Evolutionary conservation across 2,329 filamentous ascomycete species (phyloP).

Genomic region (Xylaria sp.): DNA sequence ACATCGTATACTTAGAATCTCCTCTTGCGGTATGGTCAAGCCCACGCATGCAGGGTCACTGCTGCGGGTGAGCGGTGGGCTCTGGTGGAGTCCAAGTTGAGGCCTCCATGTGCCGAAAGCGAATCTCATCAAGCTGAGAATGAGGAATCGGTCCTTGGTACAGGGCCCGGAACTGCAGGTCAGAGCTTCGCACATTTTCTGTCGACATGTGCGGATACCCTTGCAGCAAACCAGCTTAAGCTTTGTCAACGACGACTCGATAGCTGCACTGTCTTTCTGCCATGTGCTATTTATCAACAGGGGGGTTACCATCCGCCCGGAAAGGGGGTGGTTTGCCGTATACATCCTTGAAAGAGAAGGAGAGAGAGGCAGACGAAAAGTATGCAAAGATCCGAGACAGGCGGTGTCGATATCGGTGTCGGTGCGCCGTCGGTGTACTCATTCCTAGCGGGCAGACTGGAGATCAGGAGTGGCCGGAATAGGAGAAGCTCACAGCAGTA

Average conservation of each 20-base stretch:
- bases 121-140: slow-evolving; percentile 23
- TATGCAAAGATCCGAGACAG: slow-evolving; percentile 14
- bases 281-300: slow-evolving; percentile 23
- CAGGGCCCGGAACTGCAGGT: slow-evolving; percentile 27
- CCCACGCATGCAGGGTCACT: slow-evolving; percentile 24
- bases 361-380: neutral
- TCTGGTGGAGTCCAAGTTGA: slow-evolving; percentile 32
- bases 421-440: slow-evolving; percentile 14
- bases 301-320: slow-evolving; percentile 9
- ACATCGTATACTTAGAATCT: no score
- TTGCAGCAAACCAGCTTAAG: slow-evolving; percentile 7
- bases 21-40: slow-evolving; percentile 14
- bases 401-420: slow-evolving; percentile 24
- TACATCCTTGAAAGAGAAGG: neutral
- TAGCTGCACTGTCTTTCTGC: slow-evolving; percentile 21
- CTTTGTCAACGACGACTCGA: slow-evolving; percentile 4
- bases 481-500: slow-evolving; percentile 21
- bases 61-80: slow-evolving; percentile 25
- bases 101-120: slow-evolving; percentile 31
- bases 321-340: slow-evolving; percentile 17
- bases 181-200: slow-evolving; percentile 27
- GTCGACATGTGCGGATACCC: slow-evolving; percentile 21
- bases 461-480: slow-evolving; percentile 17
- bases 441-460: slow-evolving; percentile 17
- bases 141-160: slow-evolving; percentile 29